Conservation (phyloP, 1,139 yeast species). For the Taphrina populina region DNA sequence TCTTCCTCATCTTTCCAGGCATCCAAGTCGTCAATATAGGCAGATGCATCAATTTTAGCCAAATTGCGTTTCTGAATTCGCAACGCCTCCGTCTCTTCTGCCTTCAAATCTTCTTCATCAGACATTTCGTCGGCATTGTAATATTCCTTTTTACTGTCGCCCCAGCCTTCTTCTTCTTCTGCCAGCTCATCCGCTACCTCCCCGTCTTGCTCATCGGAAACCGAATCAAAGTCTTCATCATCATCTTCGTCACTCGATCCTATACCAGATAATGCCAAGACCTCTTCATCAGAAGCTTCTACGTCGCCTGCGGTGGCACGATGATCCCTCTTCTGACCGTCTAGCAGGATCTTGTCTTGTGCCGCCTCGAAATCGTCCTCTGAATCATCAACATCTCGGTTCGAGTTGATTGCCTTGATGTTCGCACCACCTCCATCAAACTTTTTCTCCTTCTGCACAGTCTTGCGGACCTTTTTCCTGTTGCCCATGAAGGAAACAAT, state of each 20-base stretch:
- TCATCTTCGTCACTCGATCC: constrained; percentile 25
- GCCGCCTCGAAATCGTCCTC: constrained; percentile 40
- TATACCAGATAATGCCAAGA: constrained; percentile 36
- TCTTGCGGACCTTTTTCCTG: constrained; percentile 14
- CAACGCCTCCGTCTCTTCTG: constrained; percentile 77
- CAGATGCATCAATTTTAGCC: constrained; percentile 56
- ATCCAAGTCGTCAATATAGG: constrained; percentile 44
- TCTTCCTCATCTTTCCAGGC: constrained; percentile 41
- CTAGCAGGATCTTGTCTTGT: constrained; percentile 39
- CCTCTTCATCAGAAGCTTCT: constrained; percentile 41
- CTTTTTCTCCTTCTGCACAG: constrained; percentile 9
- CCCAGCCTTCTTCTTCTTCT: constrained; percentile 65
- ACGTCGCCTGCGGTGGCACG: constrained; percentile 17
- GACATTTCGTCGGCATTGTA: constrained; percentile 79
- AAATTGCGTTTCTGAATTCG: constrained; percentile 83
- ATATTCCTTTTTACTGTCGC: constrained; percentile 66
- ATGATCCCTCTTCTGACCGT: constrained; percentile 18
- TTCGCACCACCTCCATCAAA: constrained; percentile 32
- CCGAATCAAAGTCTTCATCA: constrained; percentile 32
- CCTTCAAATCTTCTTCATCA: constrained; percentile 73
- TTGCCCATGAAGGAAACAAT: too few relatives aligned
- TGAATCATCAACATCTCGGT: constrained; percentile 37
- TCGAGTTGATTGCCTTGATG: constrained; percentile 12
- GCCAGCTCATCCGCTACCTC: constrained; percentile 35
- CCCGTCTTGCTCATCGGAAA: background rate